phyloP scores from a whole-genome alignment of 768 basidiomycete species.

The Crepidotus variabilis region DNA sequence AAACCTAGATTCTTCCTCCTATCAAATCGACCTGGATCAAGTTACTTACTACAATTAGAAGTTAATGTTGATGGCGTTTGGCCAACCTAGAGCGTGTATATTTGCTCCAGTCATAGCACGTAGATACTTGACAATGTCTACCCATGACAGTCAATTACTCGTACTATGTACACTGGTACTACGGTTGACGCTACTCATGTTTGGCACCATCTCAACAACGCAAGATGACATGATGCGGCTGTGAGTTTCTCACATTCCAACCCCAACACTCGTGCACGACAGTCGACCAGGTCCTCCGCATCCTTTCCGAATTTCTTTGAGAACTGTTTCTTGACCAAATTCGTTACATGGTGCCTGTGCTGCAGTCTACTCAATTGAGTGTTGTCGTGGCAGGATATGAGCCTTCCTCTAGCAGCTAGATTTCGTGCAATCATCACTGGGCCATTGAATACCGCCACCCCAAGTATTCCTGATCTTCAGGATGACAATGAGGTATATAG shows the following conservation, averaged over 20 bases:
- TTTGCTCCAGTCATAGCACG: no score
- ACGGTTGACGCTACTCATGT: neutral
- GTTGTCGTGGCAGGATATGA: neutral
- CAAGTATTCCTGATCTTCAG: conserved; percentile 1
- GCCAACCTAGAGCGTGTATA: no score
- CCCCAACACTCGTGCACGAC: neutral
- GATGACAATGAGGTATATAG: conserved; percentile 14
- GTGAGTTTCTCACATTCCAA: conserved; percentile 5
- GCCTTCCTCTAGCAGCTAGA: conserved; percentile 13
- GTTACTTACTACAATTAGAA: no score
- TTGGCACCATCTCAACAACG: conserved; percentile 3
- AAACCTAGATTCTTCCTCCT: no score
- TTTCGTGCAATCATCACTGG: conserved; percentile 31
- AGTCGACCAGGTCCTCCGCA: neutral
- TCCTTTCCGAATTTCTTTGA: neutral
- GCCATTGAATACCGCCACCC: neutral
- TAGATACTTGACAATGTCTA: no score
- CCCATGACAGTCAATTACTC: no score
- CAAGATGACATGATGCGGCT: neutral
- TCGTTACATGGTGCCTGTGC: conserved; percentile 3
- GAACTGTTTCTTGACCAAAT: neutral
- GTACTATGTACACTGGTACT: no score
- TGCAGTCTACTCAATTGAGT: neutral
- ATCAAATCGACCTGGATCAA: no score
- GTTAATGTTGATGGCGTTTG: no score